A percentile compares a stretch with the other conserved stretches of the same genome.
These are phyloP conservation scores for Copromyces sp. DNA, from an alignment of 495 filamentous ascomycete genomes.

Conservation along the genomic window DNA sequence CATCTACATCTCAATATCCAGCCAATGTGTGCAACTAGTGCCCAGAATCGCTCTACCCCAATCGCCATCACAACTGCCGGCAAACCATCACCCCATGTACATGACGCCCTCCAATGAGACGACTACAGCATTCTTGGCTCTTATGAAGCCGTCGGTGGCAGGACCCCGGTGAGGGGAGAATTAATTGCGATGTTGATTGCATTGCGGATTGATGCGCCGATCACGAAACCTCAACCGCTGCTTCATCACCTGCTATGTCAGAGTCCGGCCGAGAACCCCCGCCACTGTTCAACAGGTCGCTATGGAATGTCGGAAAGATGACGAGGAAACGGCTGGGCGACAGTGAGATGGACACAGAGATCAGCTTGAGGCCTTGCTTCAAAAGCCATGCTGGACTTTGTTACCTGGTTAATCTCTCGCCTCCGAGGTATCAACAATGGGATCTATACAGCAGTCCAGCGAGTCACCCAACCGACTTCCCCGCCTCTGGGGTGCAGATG, in stretches of 20 bases:
- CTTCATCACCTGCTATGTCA: not conserved
- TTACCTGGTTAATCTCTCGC: not conserved
- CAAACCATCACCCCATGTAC: not conserved
- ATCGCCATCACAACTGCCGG: constrained; percentile 13
- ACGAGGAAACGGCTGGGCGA: not conserved
- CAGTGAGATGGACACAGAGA: not conserved
- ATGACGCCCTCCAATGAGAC: constrained; percentile 10
- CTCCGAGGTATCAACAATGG: not conserved
- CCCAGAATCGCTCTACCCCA: not conserved
- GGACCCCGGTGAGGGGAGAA: constrained; percentile 9
- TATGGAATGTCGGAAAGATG: not conserved
- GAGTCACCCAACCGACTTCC: not conserved
- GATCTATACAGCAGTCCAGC: not conserved
- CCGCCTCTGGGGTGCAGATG: not conserved
- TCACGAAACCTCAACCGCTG: not conserved
- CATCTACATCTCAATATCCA: not conserved
- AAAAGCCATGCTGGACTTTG: not conserved
- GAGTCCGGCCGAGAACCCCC: not conserved
- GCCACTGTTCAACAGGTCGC: not conserved
- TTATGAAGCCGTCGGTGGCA: constrained; percentile 1
- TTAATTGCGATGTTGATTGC: constrained; percentile 12
- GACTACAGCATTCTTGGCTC: not conserved
- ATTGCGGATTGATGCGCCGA: not conserved
- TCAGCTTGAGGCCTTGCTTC: not conserved
- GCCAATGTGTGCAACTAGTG: not conserved